Base-by-base conservation (phyloP, 2,329 filamentous ascomycete species). In the Colletotrichum orbiculare region DNA sequence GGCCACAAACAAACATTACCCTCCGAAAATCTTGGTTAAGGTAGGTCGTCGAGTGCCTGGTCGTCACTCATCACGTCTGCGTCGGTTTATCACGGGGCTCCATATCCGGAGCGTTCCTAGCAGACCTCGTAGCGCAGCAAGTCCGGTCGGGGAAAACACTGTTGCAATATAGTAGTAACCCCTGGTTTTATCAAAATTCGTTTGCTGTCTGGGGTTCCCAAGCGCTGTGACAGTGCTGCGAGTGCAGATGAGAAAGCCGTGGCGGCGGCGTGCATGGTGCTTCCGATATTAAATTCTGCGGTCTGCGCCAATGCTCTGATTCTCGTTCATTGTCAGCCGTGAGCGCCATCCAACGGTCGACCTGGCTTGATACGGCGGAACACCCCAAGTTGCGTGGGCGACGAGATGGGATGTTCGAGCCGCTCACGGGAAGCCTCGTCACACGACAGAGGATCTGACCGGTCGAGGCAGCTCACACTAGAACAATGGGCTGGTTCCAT, bases 401-500 rank as follows among this genome's bases (percentile, higher is more conserved):
- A 52, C 25, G 46, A 34, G 46, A 41, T 46, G 50, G 43, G 25
- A 25, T 54, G 39, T 47, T 38, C 46, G 13, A 42, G 52, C 35
- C 37, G 41, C 47, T 41, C 50, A 54, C 39, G 41, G 50, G 48
- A 49, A 39, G 49, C 34, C 13, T 25, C 50, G 46, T 49, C 34
- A 42, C 43, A 49, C 56, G 38, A 41, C 45, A 34, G 46, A 55
- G 62, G n/a, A 45, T 50, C 37, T 52, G 45, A 47, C 59, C 38
- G 38, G 33, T 35, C 41, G 39, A 52, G 13, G 41, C 25, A 41
- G 46, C 25, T 25, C 25, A 25, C 25, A 25, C 25, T 25, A 39
- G 49, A 48, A 55, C 45, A 54, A 54, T 43, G 37, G 42, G 42
- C 38, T 64, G 43, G 57, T 43, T 45, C 57, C 57, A 56, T 50